These are phyloP conservation scores for Chionographis japonica DNA, from an alignment of 106 monocot species.

Conservation along the genomic window DNA sequence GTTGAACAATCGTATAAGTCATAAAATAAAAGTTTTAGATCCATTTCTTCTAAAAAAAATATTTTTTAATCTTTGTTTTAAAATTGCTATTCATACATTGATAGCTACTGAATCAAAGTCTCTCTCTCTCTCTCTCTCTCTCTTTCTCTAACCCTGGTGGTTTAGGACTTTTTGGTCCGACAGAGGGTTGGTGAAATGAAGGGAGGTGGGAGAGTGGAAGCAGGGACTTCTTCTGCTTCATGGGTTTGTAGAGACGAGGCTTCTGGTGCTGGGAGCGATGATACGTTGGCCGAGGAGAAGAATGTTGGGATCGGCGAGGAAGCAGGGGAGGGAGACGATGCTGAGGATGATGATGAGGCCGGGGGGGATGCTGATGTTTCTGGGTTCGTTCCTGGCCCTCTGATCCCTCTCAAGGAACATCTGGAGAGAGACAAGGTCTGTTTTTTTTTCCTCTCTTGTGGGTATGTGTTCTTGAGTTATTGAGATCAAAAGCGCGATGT, in stretches of 20 bases:
- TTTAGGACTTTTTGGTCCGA: too few species aligned
- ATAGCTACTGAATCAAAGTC: too few species aligned
- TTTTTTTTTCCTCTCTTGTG: not conserved
- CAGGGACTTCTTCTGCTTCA: constrained; percentile 16
- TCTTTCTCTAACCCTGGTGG: too few species aligned
- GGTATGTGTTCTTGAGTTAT: too few species aligned
- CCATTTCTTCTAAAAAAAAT: too few species aligned
- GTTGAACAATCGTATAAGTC: too few species aligned
- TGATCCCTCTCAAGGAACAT: constrained; percentile 40
- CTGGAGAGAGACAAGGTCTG: constrained; percentile 46
- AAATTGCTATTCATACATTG: too few species aligned
- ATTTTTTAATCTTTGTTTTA: too few species aligned
- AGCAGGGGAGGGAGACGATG: not conserved
- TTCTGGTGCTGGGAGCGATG: not conserved
- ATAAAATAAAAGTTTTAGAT: too few species aligned
- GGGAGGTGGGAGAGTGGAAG: constrained; percentile 1
- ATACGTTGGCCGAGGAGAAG: not conserved
- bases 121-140: too few species aligned
- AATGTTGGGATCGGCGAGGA: not conserved
- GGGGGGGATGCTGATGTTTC: constrained; percentile 4
- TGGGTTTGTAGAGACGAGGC: too few species aligned
- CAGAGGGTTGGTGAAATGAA: not conserved
- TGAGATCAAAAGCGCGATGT: too few species aligned
- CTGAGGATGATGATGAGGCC: not conserved
- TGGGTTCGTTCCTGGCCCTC: constrained; percentile 34